Conservation (phyloP, 176 grass and related monocot genomes). For the Olyra latifolia region DNA sequence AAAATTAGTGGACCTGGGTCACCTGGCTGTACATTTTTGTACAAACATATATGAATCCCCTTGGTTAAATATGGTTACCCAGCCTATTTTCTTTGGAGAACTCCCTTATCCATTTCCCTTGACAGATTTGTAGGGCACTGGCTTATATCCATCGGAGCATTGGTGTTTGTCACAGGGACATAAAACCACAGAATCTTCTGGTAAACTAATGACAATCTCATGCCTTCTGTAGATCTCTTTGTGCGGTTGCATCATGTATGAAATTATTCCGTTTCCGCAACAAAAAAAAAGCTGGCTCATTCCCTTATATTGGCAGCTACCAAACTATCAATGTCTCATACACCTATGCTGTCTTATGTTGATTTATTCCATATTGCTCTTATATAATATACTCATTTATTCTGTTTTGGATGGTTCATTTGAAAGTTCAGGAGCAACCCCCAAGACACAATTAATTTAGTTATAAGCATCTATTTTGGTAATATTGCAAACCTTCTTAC, state of each 20-base stretch:
- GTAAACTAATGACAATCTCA: constrained; percentile 26
- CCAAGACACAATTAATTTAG: background rate
- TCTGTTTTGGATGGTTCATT: background rate
- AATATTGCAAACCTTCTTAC: background rate
- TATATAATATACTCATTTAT: background rate
- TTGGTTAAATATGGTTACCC: background rate
- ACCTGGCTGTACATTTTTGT: background rate
- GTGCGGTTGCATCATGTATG: background rate
- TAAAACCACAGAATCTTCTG: constrained; percentile 85
- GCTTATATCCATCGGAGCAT: constrained; percentile 66
- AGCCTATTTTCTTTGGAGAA: background rate
- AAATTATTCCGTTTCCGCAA: background rate
- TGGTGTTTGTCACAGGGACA: constrained; percentile 77
- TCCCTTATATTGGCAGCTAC: background rate
- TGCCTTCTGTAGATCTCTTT: constrained; percentile 4
- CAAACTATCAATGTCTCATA: background rate
- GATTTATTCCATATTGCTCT: background rate
- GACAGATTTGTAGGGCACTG: constrained; percentile 69
- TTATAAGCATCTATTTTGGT: background rate
- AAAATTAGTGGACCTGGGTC: constrained; percentile 2
- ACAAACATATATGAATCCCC: background rate
- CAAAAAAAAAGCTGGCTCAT: background rate
- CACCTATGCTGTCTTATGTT: background rate
- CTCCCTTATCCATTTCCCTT: constrained; percentile 10
- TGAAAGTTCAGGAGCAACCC: background rate